These are phyloP conservation scores for Termitomyces sp. DNA, from an alignment of 768 basidiomycete species.

Conservation along the genomic window DNA sequence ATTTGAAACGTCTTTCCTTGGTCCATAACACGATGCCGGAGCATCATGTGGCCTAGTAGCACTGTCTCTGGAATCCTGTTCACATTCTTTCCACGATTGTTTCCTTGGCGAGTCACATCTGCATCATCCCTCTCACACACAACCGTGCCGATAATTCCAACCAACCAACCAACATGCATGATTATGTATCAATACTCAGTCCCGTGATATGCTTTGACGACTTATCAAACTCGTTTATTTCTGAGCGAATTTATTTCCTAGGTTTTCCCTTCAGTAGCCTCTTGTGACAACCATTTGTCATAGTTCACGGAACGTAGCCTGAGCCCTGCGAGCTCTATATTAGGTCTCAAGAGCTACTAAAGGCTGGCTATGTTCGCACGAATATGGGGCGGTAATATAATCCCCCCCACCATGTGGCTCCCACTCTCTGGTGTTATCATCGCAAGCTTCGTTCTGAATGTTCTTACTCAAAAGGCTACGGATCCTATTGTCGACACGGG, in stretches of 20 bases:
- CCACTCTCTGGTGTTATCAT: slow-evolving; percentile 6
- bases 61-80: neutral
- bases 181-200: too few species aligned
- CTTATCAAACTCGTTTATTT: too few species aligned
- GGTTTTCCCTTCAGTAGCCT: neutral
- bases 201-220: too few species aligned
- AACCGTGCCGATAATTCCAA: too few species aligned
- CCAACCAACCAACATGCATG: too few species aligned
- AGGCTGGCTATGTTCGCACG: neutral
- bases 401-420: slow-evolving; percentile 10
- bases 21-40: neutral
- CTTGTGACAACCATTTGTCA: neutral
- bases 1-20: neutral
- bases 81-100: neutral
- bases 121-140: too few species aligned
- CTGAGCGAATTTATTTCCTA: neutral
- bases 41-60: too few species aligned
- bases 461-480: neutral
- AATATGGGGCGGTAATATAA: neutral
- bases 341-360: neutral
- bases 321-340: neutral
- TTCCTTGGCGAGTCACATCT: neutral
- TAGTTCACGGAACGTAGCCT: neutral
- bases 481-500: slow-evolving; percentile 43
- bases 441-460: slow-evolving; percentile 8